Conservation (phyloP, 2,329 filamentous ascomycete genomes). For the Geoglossum cookeanum region DNA sequence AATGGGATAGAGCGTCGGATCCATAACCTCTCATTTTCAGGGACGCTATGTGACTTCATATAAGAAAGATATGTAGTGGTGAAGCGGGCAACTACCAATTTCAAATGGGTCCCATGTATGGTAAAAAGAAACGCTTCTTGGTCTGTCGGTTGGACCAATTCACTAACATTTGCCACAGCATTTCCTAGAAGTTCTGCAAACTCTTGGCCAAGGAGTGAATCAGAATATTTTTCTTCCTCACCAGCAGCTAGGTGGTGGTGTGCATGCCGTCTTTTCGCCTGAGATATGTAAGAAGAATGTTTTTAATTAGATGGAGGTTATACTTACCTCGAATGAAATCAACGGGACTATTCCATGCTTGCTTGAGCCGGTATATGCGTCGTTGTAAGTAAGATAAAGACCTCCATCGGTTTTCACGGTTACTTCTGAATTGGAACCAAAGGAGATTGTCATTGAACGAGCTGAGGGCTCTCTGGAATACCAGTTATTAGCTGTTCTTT, state of each 20-base stretch:
- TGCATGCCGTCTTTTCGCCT: not conserved
- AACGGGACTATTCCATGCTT: not conserved
- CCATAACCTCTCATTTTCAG: not conserved
- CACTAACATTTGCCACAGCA: not conserved
- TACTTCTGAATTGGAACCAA: not conserved
- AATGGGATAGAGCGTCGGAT: not conserved
- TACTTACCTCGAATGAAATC: slow-evolving; percentile 1
- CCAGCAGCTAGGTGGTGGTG: not conserved
- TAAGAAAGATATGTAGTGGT: not conserved
- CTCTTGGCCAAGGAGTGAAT: not conserved
- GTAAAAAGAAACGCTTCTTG: not conserved
- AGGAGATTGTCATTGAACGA: not conserved
- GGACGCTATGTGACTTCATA: not conserved
- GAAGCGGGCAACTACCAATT: not conserved
- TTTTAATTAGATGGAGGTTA: not conserved
- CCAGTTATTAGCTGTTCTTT: not conserved
- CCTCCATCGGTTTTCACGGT: not conserved
- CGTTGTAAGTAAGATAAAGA: not conserved
- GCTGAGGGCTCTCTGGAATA: not conserved
- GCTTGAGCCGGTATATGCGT: not conserved
- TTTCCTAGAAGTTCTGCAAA: not conserved
- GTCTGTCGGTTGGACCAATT: not conserved
- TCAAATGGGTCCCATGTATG: not conserved
- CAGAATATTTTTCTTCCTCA: not conserved
- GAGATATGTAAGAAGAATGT: not conserved